Percentiles rank a stretch among this genome's conserved stretches.
These are phyloP conservation scores for Santalum album DNA, from an alignment of 164 flowering plant genomes.

Conservation along the genomic window DNA sequence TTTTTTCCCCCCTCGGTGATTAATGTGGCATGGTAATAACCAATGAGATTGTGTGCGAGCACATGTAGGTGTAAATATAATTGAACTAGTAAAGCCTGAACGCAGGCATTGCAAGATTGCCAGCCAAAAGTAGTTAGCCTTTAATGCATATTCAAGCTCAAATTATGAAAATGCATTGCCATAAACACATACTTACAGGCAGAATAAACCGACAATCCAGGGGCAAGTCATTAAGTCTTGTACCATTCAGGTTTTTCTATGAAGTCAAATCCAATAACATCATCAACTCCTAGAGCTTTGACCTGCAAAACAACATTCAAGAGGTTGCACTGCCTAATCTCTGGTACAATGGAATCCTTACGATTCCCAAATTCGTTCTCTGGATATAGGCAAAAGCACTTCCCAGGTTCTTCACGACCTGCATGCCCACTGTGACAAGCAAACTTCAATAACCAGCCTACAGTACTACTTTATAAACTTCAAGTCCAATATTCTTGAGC, in stretches of 20 bases:
- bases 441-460: slow-evolving; percentile 1
- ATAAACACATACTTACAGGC: too few species aligned
- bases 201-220: background rate
- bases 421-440: slow-evolving; percentile 79
- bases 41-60: too few species aligned
- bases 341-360: slow-evolving; percentile 75
- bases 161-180: too few species aligned
- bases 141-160: too few species aligned
- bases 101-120: too few species aligned
- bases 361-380: slow-evolving; percentile 69
- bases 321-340: slow-evolving; percentile 87
- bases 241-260: slow-evolving; percentile 89
- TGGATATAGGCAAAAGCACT: slow-evolving; percentile 87
- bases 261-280: slow-evolving; percentile 83
- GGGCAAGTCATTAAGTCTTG: background rate
- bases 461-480: background rate
- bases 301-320: slow-evolving; percentile 87
- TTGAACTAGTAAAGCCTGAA: too few species aligned
- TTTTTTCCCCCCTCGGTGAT: too few species aligned
- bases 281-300: slow-evolving; percentile 87
- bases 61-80: too few species aligned
- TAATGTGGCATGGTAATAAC: too few species aligned
- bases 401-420: slow-evolving; percentile 96
- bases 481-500: background rate
- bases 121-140: too few species aligned